Evolutionary conservation across 148 eudicot genomes (phyloP).

Genomic region (Vaccinium myrtillus): DNA sequence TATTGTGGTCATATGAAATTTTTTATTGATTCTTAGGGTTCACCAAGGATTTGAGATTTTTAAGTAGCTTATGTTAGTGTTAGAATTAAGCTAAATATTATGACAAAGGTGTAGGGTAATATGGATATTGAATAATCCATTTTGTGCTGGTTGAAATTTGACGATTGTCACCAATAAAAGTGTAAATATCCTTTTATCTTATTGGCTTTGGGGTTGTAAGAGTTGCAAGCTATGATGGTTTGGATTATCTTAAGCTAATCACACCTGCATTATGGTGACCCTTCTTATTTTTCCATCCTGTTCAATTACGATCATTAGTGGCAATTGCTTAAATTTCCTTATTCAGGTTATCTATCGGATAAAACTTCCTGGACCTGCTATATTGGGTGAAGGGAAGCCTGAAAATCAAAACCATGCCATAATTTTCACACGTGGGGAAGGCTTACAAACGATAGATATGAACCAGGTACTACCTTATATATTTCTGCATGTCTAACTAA

Average conservation of each 20-base stretch:
- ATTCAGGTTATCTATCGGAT: conserved; percentile 61
- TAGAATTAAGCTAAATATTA: not conserved
- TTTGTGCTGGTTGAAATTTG: not conserved
- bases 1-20: not conserved
- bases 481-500: not conserved
- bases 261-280: not conserved
- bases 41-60: not conserved
- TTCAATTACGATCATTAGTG: not conserved
- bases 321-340: not conserved
- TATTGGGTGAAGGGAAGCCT: conserved; percentile 70
- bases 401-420: conserved; percentile 78
- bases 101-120: not conserved
- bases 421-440: conserved; percentile 74
- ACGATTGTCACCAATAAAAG: not conserved
- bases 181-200: not conserved
- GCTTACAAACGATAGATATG: conserved; percentile 79
- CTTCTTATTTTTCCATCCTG: not conserved
- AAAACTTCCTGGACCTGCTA: conserved; percentile 67
- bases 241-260: not conserved
- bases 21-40: not conserved
- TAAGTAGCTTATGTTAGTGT: not conserved
- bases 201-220: not conserved
- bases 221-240: conserved; percentile 3
- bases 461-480: conserved; percentile 47
- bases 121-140: not conserved